Evolutionary conservation across 2,329 filamentous ascomycete species (phyloP), one percentile per base, ranked within the genome.

Genomic region (Aquanectria penicillioides): DNA sequence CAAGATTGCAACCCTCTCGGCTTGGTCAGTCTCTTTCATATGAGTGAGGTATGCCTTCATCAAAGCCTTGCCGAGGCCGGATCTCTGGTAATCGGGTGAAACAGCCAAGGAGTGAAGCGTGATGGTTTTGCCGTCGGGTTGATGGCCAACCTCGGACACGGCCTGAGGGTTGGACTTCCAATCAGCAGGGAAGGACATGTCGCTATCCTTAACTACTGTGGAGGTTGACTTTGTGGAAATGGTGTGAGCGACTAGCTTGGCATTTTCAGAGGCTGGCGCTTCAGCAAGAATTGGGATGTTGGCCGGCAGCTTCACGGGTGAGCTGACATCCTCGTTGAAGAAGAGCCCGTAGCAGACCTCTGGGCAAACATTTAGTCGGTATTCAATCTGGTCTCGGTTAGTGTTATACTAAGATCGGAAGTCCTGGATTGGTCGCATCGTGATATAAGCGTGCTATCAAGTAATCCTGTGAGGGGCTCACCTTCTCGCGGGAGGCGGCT

Each of bases 271-370:
- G 2, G 26, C 41, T 0, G 47, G 25, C 1, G 54, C 33, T 6
- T 58, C 31, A 10, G 53, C 11, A 11, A 60, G 5, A 22, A 66
- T 47, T 7, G 63, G 56, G 10, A 70, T 57, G 43, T 59, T 22
- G 4, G 48, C 37, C 8, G 46, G 47, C 7, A 61, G 34, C 15
- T 54, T 23, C 3, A 54, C 25, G 8, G 59, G 59, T 1, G 55
- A 25, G 8, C n/a, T 49, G 13, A 17, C 5, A 20, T 41, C 53
- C 10, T 55, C 51, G 0, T 59, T 51, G 1, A 64, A 37, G 15
- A 73, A 73, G 0, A 73, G 52, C 0, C 71, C 71, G 5, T 63
- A 57, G 5, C 71, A 73, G 20, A 72, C 44, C n/a, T 71, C 68
- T 0, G 71, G 68, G 8, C 67, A 72, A 5, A 67, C 64, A 0